Evolutionary conservation across 192 early-diverging fungal genomes (phyloP), one percentile per base, ranked within the genome.

Genomic region (Coemansia sp.): DNA sequence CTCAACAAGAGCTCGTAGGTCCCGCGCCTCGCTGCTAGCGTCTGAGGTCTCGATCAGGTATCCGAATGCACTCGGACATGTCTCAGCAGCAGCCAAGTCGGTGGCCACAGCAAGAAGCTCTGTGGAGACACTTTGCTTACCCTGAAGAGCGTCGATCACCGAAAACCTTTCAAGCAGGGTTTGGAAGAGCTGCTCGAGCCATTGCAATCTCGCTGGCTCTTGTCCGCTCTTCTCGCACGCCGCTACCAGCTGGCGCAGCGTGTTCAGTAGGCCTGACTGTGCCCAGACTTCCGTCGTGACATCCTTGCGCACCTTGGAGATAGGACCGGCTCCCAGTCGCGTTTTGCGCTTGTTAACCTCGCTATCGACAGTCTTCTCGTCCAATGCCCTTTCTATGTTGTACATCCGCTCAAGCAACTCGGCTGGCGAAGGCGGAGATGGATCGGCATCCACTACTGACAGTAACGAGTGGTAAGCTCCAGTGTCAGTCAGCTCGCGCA

Each of bases 201-300:
- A 60, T 5, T 27, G n/a, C 15, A 72, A 40, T 50, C 48, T 46
- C 58, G 40, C 59, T 12, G 58, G 48, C n/a, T 61, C 55, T 34
- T 44, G 34, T 1, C 70, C 50, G 0, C 34, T 45, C 19, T 41
- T 15, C 62, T 66, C 71, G 42, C 65, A 42, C 36, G 59, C 51
- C 32, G 29, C 56, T 15, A 77, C 51, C 42, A 77, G 66, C 61
- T 64, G 66, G 24, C 56, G 56, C 10, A 80, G 51, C 11, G 78
- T 81, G 4, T 63, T 50, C 22, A 81, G 67, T 20, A 88, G 66
- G 44, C 87, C 76, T 0, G 91, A 93, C 40, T 81, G 70, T 8
- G 51, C 74, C 62, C 84, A 88, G 12, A 94, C 82, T 53, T 97
- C 94, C 0, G 68, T 73, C 59, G 87, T 84, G 1, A 95, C 91